Base-by-base conservation (phyloP, 2,329 filamentous ascomycete species). In the Ramularia collo-cygni region DNA sequence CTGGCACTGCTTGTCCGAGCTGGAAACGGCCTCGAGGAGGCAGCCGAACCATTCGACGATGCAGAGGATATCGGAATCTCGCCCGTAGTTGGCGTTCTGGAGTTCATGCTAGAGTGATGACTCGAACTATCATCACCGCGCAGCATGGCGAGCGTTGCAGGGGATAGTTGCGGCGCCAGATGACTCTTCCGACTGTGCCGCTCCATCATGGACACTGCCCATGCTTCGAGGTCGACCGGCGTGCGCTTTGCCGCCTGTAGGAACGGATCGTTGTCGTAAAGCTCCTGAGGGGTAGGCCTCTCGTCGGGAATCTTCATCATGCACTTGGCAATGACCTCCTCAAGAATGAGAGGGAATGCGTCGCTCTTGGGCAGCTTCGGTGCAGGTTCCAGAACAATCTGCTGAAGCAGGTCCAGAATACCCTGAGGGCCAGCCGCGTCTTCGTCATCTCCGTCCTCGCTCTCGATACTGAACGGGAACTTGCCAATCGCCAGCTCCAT, bases 401-500 rank as follows among this genome's bases (percentile, higher is more conserved):
- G 89, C 65, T 98, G 92, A 34, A 98, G 71, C 43, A 98, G 75
- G 65, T 98, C 92, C 40, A 98, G 73, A 55, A 98, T 98, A 51
- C 92, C 92, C 59, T 93, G 89, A 2, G 92, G 92, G 1, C 79
- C 79, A 19, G 75, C 75, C 37, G 76, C 73, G 36, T 80, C 79
- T 43, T 79, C 73, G 43, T 76, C 75, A 38, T 76, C 76, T 37
- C 82, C 81, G 50, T 90, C 83, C 42, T 93, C 87, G 38, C 81
- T 81, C 48, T 89, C 83, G 41, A 94, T 86, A 54, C 79, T 86
- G 61, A 98, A 98, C 1, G 92, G 92, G 58, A 98, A 98, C 58
- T 93, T 89, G 51, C 92, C 92, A 59, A 98, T 95, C 24, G 92
- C 92, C 52, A 98, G 69, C 65, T 98, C 92, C 89, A 98, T 96